phyloP scores from a whole-genome alignment of 1,139 yeast genomes.

The Saccharomyces hybrid region DNA sequence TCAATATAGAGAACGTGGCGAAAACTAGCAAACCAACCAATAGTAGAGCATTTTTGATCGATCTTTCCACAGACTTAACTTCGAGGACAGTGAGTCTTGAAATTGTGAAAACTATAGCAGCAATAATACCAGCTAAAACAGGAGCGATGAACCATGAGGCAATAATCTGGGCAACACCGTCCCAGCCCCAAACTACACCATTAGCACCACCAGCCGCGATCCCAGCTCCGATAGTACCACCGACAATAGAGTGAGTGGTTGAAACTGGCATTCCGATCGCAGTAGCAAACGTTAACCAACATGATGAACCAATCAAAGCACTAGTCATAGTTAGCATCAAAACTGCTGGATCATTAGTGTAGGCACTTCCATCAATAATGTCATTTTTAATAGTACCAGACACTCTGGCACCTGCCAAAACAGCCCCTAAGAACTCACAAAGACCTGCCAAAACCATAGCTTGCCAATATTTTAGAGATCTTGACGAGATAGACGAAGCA shows the following conservation, averaged over 20 bases:
- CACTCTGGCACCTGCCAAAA: constrained; percentile 61
- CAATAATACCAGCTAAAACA: constrained; percentile 56
- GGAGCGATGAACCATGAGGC: constrained; percentile 85
- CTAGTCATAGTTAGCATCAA: constrained; percentile 69
- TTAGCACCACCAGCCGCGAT: constrained; percentile 55
- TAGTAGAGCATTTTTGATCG: constrained; percentile 41
- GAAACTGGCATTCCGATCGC: constrained; percentile 66
- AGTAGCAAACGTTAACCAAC: constrained; percentile 66
- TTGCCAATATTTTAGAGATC: constrained; percentile 64
- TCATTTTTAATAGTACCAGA: constrained; percentile 60
- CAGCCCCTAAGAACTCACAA: constrained; percentile 71
- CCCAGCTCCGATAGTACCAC: constrained; percentile 69
- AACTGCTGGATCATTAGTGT: constrained; percentile 53
- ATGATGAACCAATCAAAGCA: constrained; percentile 69
- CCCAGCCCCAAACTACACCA: constrained; percentile 68
- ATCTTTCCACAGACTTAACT: constrained; percentile 38
- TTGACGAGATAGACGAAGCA: constrained; percentile 65
- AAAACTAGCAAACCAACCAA: constrained; percentile 58
- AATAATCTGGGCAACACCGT: constrained; percentile 60
- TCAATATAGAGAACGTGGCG: constrained; percentile 52
- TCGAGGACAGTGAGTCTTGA: constrained; percentile 59
- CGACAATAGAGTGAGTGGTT: constrained; percentile 72
- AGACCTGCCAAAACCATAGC: constrained; percentile 63
- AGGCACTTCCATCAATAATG: constrained; percentile 47
- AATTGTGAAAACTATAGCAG: constrained; percentile 49